phyloP scores from a whole-genome alignment of 208 protist species.

The Leishmania guyanensis region DNA sequence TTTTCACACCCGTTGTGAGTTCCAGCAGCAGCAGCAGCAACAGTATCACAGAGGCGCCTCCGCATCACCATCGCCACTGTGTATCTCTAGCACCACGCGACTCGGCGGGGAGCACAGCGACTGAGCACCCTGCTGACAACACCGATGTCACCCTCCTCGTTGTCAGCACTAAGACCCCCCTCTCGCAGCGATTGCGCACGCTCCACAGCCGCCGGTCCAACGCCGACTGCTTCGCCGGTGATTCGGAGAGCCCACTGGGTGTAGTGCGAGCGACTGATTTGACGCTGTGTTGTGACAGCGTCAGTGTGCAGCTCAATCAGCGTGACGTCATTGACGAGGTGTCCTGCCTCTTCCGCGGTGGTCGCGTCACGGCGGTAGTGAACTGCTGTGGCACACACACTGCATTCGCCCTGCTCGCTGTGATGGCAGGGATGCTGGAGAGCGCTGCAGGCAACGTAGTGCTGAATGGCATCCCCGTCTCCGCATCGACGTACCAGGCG shows the following conservation, averaged over 20 bases:
- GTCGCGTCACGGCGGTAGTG: conserved; percentile 64
- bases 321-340: conserved; percentile 43
- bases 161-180: neutral
- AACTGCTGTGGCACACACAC: conserved; percentile 55
- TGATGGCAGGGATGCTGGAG: conserved; percentile 44
- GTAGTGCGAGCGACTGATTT: neutral
- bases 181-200: conserved; percentile 4
- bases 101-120: neutral
- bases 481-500: conserved; percentile 43
- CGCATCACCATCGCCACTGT: neutral
- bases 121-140: neutral
- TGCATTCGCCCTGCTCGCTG: conserved; percentile 44
- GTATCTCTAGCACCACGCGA: neutral
- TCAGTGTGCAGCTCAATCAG: conserved; percentile 31
- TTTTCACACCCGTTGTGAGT: neutral
- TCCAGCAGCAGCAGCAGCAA: neutral
- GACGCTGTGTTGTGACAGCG: conserved; percentile 47
- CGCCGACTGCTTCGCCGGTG: neutral
- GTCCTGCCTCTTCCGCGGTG: conserved; percentile 48
- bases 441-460: conserved; percentile 42
- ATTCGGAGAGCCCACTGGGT: neutral
- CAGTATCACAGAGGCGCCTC: neutral
- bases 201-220: conserved; percentile 2
- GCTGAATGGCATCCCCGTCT: conserved; percentile 60
- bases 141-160: neutral